phyloP scores from a whole-genome alignment of 495 filamentous ascomycete genomes.

The Glonium stellatum region DNA sequence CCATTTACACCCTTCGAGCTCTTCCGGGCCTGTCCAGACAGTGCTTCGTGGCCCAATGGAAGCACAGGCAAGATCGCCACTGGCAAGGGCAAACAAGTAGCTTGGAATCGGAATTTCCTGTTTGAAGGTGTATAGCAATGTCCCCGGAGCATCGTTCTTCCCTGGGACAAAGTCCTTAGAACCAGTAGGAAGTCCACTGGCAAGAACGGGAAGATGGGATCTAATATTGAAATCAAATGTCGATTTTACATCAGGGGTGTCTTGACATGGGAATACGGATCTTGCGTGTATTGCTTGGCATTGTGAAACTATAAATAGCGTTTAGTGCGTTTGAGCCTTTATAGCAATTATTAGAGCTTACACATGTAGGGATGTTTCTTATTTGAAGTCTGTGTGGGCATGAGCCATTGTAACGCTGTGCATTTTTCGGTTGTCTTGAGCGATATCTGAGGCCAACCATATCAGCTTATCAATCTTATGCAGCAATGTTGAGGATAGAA shows the following conservation, averaged over 20 bases:
- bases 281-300: conserved; percentile 93
- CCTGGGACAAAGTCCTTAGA: conserved; percentile 41
- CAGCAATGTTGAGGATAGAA: neutral
- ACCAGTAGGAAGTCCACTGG: conserved; percentile 69
- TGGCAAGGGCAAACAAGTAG: conserved; percentile 88
- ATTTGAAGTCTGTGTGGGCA: conserved; percentile 82
- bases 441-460: conserved; percentile 40
- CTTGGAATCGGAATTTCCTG: conserved; percentile 89
- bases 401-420: conserved; percentile 90
- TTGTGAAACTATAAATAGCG: conserved; percentile 56
- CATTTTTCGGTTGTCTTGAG: conserved; percentile 73
- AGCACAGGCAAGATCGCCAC: conserved; percentile 77
- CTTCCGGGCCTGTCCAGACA: conserved; percentile 80
- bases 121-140: conserved; percentile 69
- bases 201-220: conserved; percentile 79
- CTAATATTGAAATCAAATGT: conserved; percentile 82
- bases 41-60: conserved; percentile 76
- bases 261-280: conserved; percentile 92
- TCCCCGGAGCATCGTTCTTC: conserved; percentile 43
- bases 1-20: conserved; percentile 75
- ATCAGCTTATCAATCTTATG: neutral
- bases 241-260: conserved; percentile 91
- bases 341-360: conserved; percentile 33
- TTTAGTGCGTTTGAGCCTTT: neutral
- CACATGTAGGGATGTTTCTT: conserved; percentile 93